These are phyloP conservation scores for Digitaria exilis DNA, from an alignment of 202 grass and related monocot species.

Conservation along the genomic window DNA sequence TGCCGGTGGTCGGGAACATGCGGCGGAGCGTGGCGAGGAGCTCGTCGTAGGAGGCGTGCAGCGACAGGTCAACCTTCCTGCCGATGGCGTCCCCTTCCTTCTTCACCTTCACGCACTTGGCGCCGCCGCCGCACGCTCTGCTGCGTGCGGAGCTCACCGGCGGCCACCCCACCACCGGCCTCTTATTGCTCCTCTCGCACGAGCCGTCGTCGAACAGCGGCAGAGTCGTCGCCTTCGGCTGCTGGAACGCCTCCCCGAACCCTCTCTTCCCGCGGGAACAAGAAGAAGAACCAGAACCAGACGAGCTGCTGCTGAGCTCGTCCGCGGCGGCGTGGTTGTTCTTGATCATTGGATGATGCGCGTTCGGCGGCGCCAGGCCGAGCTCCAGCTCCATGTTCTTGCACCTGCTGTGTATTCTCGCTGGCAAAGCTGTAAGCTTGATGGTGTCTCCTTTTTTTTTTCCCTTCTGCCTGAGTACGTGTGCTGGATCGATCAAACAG, in stretches of 20 bases:
- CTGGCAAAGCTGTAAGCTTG: not conserved
- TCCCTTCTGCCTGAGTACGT: not conserved
- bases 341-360: not conserved
- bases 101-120: conserved; percentile 81
- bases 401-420: not conserved
- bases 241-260: conserved; percentile 47
- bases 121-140: conserved; percentile 43
- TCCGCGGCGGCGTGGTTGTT: not conserved
- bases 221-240: conserved; percentile 41
- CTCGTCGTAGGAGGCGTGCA: conserved; percentile 66
- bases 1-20: conserved; percentile 71
- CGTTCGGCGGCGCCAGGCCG: conserved; percentile 47
- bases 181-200: conserved; percentile 10
- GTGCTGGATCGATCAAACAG: not conserved
- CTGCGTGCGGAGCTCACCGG: conserved; percentile 65
- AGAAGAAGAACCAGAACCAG: not conserved
- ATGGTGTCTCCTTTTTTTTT: not conserved
- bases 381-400: conserved; percentile 95
- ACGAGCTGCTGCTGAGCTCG: conserved; percentile 28
- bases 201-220: conserved; percentile 64
- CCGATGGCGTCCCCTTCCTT: conserved; percentile 90
- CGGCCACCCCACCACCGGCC: conserved; percentile 79
- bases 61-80: conserved; percentile 78
- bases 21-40: conserved; percentile 63
- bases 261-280: conserved; percentile 55